Percentiles rank a stretch among this genome's conserved stretches.
Conservation (phyloP, 495 filamentous ascomycete species). For the Penicillium maclennaniae region DNA sequence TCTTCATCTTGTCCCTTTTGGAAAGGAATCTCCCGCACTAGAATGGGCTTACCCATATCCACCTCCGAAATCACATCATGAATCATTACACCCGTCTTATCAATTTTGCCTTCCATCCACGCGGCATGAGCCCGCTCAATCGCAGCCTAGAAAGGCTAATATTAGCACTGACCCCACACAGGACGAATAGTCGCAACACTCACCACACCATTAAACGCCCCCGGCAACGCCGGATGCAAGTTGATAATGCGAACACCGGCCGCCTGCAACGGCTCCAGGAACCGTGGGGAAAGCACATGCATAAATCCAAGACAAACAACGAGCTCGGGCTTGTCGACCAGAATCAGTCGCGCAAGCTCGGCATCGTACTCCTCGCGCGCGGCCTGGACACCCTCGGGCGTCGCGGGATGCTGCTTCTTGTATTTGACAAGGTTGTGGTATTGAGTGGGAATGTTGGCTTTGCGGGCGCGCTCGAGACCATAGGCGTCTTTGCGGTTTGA, state of each 20-base stretch:
- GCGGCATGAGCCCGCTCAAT: slow-evolving; percentile 77
- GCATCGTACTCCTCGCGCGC: slow-evolving; percentile 72
- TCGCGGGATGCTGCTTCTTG: slow-evolving; percentile 48
- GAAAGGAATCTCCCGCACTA: slow-evolving; percentile 68
- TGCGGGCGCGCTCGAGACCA: slow-evolving; percentile 68
- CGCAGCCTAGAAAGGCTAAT: slow-evolving; percentile 42
- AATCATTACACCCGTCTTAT: slow-evolving; percentile 88
- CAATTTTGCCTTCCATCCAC: slow-evolving; percentile 65
- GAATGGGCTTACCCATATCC: slow-evolving; percentile 73
- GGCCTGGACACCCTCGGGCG: slow-evolving; percentile 41
- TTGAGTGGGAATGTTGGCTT: slow-evolving; percentile 68
- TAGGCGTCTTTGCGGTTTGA: slow-evolving; percentile 79
- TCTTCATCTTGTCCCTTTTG: slow-evolving; percentile 57
- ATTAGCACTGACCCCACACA: slow-evolving; percentile 3
- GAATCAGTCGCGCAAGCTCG: slow-evolving; percentile 68
- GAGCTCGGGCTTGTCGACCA: slow-evolving; percentile 64
- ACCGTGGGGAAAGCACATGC: slow-evolving; percentile 58
- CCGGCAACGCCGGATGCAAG: slow-evolving; percentile 76
- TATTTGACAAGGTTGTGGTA: slow-evolving; percentile 84
- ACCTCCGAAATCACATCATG: slow-evolving; percentile 85
- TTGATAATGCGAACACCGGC: slow-evolving; percentile 72
- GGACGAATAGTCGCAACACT: slow-evolving; percentile 11
- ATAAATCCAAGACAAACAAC: slow-evolving; percentile 57
- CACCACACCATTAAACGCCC: slow-evolving; percentile 70
- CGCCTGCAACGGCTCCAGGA: slow-evolving; percentile 61